A percentile compares a stretch with the other conserved stretches of the same genome.
Evolutionary conservation across 2,329 filamentous ascomycete species (phyloP).

Genomic region (Plenodomus biglobosus): DNA sequence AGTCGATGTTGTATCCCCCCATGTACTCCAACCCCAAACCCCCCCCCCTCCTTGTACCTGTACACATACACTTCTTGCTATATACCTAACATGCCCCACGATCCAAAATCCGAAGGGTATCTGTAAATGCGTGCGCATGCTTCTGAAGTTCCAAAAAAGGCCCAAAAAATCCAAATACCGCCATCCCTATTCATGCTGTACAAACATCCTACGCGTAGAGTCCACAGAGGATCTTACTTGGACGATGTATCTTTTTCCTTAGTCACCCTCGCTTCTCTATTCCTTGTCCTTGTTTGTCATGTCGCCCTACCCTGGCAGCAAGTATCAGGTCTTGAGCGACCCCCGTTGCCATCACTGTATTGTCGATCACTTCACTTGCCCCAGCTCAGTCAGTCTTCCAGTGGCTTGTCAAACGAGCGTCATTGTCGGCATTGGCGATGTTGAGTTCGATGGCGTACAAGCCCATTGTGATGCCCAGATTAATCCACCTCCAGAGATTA

Average conservation of each 20-base stretch:
- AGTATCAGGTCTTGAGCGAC: background rate
- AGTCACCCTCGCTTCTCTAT: background rate
- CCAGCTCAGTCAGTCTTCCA: constrained; percentile 80
- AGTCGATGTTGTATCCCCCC: background rate
- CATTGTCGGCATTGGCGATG: constrained; percentile 78
- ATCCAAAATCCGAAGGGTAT: background rate
- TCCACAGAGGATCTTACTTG: background rate
- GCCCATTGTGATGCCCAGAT: constrained; percentile 83
- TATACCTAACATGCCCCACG: background rate
- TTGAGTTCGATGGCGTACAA: constrained; percentile 90
- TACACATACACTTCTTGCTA: background rate
- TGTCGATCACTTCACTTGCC: background rate
- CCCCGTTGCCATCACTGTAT: background rate
- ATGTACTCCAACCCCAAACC: background rate
- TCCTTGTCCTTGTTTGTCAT: background rate
- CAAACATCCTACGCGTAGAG: background rate
- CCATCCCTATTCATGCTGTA: background rate
- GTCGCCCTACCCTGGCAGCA: background rate
- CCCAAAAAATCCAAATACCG: background rate
- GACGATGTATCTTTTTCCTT: background rate
- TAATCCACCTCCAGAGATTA: constrained; percentile 91
- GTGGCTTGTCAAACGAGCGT: constrained; percentile 71
- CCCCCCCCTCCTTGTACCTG: background rate
- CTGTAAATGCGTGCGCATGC: background rate
- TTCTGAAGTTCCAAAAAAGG: background rate